phyloP scores from a whole-genome alignment of 139 green algal species.

The Pleodorina starrii region DNA sequence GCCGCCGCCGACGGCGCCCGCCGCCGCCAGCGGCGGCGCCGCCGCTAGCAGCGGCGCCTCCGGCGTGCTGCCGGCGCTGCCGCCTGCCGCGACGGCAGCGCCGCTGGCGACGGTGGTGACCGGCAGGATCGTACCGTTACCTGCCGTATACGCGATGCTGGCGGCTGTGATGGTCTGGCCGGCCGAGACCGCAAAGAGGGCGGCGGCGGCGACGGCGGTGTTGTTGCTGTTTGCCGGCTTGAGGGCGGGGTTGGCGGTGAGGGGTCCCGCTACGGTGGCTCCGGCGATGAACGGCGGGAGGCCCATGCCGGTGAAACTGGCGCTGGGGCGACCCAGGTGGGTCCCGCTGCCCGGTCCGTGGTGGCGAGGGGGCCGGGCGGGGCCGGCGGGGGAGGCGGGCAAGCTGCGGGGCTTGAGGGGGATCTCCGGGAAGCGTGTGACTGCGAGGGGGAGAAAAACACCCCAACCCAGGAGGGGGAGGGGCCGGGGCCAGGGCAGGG shows the following conservation, averaged over 20 bases:
- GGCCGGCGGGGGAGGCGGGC: neutral
- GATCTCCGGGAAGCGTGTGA: neutral
- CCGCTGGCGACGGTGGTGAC: neutral
- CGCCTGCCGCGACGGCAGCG: neutral
- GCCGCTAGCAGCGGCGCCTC: neutral
- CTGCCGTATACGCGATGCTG: slow-evolving; percentile 2
- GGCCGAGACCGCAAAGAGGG: neutral
- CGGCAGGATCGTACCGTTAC: neutral
- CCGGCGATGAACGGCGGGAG: slow-evolving; percentile 1
- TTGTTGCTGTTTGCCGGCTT: neutral
- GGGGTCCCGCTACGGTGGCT: slow-evolving; percentile 16
- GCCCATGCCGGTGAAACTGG: neutral
- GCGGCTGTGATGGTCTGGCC: slow-evolving; percentile 18
- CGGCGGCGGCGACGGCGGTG: neutral
- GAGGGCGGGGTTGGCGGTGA: too few relatives aligned
- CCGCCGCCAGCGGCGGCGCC: neutral
- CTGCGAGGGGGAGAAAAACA: neutral
- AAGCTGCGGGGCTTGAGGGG: neutral
- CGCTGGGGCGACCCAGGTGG: neutral
- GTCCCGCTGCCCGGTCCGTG: neutral
- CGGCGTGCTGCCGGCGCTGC: neutral
- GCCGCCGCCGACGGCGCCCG: neutral
- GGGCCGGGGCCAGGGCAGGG: neutral
- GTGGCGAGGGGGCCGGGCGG: neutral
- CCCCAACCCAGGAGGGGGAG: neutral